Conservation (phyloP, 1,284 basidiomycete species). For the Sphaerobolus stellatus region DNA sequence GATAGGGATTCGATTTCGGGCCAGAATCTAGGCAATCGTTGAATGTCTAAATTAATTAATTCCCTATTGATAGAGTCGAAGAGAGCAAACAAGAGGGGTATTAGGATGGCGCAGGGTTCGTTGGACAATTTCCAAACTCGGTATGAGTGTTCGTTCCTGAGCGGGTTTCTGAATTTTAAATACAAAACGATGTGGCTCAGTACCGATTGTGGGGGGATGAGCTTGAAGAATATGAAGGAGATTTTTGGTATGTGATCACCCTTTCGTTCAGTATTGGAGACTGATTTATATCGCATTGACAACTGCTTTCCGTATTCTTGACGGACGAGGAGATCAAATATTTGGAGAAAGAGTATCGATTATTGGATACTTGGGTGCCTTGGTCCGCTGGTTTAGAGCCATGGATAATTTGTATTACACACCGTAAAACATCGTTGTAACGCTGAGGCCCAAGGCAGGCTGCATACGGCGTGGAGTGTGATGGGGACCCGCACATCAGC, state of each 20-base stretch:
- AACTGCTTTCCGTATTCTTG: not conserved
- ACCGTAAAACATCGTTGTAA: too few species aligned
- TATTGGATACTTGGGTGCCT: too few species aligned
- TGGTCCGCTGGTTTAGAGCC: too few species aligned
- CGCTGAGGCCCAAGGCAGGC: too few species aligned
- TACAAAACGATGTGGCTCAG: too few species aligned
- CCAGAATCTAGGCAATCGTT: not conserved
- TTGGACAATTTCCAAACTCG: constrained; percentile 29
- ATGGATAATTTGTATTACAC: too few species aligned
- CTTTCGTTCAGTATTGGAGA: not conserved
- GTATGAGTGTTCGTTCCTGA: not conserved
- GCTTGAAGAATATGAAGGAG: not conserved
- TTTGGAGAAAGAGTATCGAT: not conserved
- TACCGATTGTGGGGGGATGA: too few species aligned
- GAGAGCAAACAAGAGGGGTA: constrained; percentile 35
- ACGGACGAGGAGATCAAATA: not conserved
- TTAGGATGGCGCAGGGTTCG: constrained; percentile 40
- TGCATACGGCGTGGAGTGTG: too few species aligned
- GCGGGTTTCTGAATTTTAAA: not conserved
- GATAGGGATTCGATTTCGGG: constrained; percentile 10
- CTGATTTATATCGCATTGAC: not conserved
- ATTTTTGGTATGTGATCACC: not conserved
- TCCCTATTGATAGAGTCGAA: constrained; percentile 32
- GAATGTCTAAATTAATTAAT: constrained; percentile 6
- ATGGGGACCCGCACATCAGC: too few species aligned